Base-by-base conservation (phyloP, 768 basidiomycete genomes). In the Obba rivulosa region DNA sequence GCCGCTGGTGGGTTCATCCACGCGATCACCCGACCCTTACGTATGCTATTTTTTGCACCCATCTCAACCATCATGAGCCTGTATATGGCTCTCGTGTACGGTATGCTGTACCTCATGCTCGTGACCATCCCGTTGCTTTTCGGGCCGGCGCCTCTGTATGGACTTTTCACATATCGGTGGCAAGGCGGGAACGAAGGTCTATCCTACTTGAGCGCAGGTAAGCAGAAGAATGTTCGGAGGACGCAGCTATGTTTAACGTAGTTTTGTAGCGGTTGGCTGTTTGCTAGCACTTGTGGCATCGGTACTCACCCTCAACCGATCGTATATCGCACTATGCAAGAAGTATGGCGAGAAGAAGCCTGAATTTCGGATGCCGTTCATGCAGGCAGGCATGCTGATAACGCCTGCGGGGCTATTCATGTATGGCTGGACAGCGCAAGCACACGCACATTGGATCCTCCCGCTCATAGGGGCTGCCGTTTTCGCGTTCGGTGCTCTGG, bases 151-250 rank as follows among this genome's bases (percentile, higher is more conserved):
- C 41, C 48, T 8, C 40, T 25, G 11, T 34, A 42, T 35, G 48
- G 48, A 3, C 41, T 49, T 2, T 49, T 49, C 48, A 49, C 48
- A 10, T 49, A 49, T 22, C 40, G 41, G 14, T 49, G 48, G 48
- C 20, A 28, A n/a, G 18, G 34, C 17, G 48, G 48, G 16, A 49
- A 49, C 41, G 41, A 41, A 3, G 48, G 48, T 14, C 41, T 49
- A 14, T 40, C 48, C 11, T 49, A 49, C 21, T 13, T 49, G 28
- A 40, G 48, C 8, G 48, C 28, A 31, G 48, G 48, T 49, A 23
- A 11, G n/a, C 9, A n/a, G n/a, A n/a, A n/a, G 28, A 5, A 31
- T 31, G 5, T 31, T 31, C 7, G 7, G 28, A 13, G 13, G 5
- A 31, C 7, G 28, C 7, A 31, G 28, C 5, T 31, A 7, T 5